Conservation (phyloP, 148 eudicot species). For the Silene conica region DNA sequence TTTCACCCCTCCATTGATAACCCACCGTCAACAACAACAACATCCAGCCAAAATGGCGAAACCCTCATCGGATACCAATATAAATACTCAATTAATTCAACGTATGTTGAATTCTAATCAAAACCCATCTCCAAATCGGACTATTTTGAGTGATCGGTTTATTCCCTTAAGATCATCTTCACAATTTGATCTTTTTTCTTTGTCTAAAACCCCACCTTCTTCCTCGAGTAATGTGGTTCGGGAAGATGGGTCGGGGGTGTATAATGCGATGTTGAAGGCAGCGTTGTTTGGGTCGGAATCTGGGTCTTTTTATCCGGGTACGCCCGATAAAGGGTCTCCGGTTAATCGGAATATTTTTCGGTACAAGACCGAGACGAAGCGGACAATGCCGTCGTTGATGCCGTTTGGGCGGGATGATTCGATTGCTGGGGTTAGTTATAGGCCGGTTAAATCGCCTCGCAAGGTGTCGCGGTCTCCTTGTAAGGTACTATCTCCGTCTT, state of each 20-base stretch:
- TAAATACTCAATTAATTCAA: slow-evolving; percentile 18
- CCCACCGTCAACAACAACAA: slow-evolving; percentile 24
- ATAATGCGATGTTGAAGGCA: slow-evolving; percentile 47
- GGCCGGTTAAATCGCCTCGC: slow-evolving; percentile 71
- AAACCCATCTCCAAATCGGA: slow-evolving; percentile 56
- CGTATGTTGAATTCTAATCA: slow-evolving; percentile 39
- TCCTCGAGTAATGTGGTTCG: slow-evolving; percentile 22
- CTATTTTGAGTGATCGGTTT: slow-evolving; percentile 74
- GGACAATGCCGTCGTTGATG: slow-evolving; percentile 47
- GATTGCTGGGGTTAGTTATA: slow-evolving; percentile 59
- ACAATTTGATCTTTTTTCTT: slow-evolving; percentile 60
- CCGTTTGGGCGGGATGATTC: slow-evolving; percentile 74
- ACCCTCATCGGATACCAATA: slow-evolving; percentile 10
- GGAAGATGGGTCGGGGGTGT: slow-evolving; percentile 42
- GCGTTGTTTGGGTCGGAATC: slow-evolving; percentile 74
- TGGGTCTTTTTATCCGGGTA: slow-evolving; percentile 42
- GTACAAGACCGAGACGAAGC: slow-evolving; percentile 71
- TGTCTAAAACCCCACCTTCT: slow-evolving; percentile 19
- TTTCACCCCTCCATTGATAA: slow-evolving; percentile 19
- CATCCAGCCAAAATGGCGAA: slow-evolving; percentile 27
- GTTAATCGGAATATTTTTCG: slow-evolving; percentile 63
- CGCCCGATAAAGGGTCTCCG: slow-evolving; percentile 46
- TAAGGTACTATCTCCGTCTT: slow-evolving; percentile 41
- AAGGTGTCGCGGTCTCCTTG: slow-evolving; percentile 79
- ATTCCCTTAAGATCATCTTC: slow-evolving; percentile 75